Evolutionary conservation across 805 yeast genomes (phyloP), one percentile per base, ranked within the genome.

Genomic region (Ogataea polymorpha): DNA sequence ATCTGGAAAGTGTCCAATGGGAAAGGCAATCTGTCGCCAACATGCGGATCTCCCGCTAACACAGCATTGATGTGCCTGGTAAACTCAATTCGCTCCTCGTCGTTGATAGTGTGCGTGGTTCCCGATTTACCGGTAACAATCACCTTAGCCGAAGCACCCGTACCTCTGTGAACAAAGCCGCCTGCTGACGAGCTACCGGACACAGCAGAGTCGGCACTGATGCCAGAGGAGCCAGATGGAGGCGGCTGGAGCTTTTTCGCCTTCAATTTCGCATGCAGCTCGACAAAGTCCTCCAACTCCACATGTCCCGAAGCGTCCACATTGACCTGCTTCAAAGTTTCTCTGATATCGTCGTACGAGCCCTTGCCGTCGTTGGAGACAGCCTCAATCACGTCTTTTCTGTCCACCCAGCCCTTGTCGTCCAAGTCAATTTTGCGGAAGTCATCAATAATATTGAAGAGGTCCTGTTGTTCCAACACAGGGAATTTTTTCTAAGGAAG

Each of bases 221-320:
- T 39, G 26, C 55, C 49, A 27, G 58, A 50, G 32, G 66, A 50
- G 5, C 49, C 40, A 13, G 53, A 44, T 11, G 56, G 42, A 11
- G 52, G 39, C 12, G 45, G 49, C 9, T 58, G 50, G 25, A 34
- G 45, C 41, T 65, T 65, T 31, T 54, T 45, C 47, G 79, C 91
- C 58, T 82, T 83, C 49, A 90, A 72, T 60, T 87, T 88, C 23
- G 95, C 86, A 41, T 85, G 75, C 54, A 93, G 69, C 52, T 82
- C 80, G 24, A 91, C 97, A 58, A 79, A 93, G 61, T 93, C 99
- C 45, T 93, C 99, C 59, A 93, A 70, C 63, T 93, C 99, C 39
- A 93, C 97, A 59, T 86, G 91, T 18, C 99, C 99, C 4, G 96
- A 84, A 12, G 98, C 96, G 66, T 93, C 99, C 24, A 93, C 95